Base-by-base conservation (phyloP, 768 basidiomycete species). In the Mycena alexandri region DNA sequence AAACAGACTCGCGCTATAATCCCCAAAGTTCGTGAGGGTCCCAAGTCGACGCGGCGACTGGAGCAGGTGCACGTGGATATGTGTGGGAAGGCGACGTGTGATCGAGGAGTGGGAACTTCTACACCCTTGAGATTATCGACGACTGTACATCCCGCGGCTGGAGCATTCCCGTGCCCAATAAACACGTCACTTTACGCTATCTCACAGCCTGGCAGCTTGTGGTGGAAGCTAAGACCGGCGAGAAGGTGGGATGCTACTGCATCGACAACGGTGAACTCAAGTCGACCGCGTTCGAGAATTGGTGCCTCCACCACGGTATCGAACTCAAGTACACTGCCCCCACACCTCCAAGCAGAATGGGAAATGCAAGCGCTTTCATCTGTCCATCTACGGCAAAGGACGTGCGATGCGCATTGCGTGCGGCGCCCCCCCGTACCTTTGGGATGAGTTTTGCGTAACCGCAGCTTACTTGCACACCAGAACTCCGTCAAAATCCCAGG, bases 261-360 rank as follows among this genome's bases (percentile, higher is more conserved):
- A 71, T 70, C 1, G 72, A 77, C 59, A 71, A 74, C 34, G 73
- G 78, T 0, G 76, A 79, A 57, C 67, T 78, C 2, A 61, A 68
- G n/a, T 56, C 59, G 16, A 6, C 38, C 0, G 25, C 51, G 24
- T 58, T 75, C 41, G 36, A 48, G 0, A 59, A 38, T 1, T 78
- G 71, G 72, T 63, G 71, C 14, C 53, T 47, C 6, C 22, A 50
- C 0, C 41, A 61, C 4, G 74, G 77, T 9, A 71, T 62, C 0
- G 12, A 52, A 0, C 68, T 72, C 11, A 50, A 73, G 19, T 72
- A 60, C 60, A 79, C 78, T 0, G 77, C 78, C 0, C 75, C 80
- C 73, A 83, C 69, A 82, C 78, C 5, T 82, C 79, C 22, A 75
- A 75, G 0, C 76, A 80, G 11, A 83, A 78, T 62, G 79, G 83